Percentiles rank a stretch among this genome's conserved stretches.
These are phyloP conservation scores for Nakataea oryzae DNA, from an alignment of 2,329 filamentous ascomycete species.

Conservation along the genomic window DNA sequence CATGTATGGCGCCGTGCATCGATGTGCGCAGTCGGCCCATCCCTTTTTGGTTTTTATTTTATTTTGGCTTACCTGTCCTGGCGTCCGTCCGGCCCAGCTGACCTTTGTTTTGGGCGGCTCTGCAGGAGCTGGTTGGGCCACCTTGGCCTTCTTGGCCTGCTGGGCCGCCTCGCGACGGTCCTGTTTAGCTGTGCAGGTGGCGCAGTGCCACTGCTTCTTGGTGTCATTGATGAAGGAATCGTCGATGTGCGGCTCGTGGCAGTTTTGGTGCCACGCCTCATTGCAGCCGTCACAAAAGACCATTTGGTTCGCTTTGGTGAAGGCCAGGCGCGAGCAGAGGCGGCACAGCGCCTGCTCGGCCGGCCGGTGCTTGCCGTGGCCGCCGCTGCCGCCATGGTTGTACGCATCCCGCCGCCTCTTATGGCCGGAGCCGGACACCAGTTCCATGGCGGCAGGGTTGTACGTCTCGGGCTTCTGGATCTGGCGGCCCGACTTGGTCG, in stretches of 20 bases:
- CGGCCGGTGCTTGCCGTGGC: conserved; percentile 44
- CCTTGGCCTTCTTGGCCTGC: conserved; percentile 15
- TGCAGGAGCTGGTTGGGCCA: conserved; percentile 7
- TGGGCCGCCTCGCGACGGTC: conserved; percentile 10
- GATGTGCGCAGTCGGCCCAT: too few relatives aligned
- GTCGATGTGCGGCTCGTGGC: conserved; percentile 67
- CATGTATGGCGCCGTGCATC: neutral
- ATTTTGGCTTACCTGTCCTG: conserved; percentile 25
- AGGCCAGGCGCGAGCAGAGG: conserved; percentile 61
- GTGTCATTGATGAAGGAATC: conserved; percentile 56
- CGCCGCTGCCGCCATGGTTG: conserved; percentile 6
- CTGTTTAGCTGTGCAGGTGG: conserved; percentile 40
- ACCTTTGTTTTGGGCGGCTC: conserved; percentile 12
- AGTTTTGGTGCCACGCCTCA: conserved; percentile 69
- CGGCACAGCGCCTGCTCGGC: conserved; percentile 56
- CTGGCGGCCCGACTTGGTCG: conserved; percentile 66
- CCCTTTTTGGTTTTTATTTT: too few relatives aligned
- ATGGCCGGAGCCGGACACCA: conserved; percentile 11
- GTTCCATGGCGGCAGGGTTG: conserved; percentile 42
- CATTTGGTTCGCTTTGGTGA: conserved; percentile 65
- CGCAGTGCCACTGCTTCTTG: conserved; percentile 63
- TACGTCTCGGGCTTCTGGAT: conserved; percentile 55
- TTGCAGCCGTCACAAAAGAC: conserved; percentile 82
- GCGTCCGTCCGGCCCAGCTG: conserved; percentile 27
- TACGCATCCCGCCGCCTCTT: neutral